phyloP scores from a whole-genome alignment of 257 asterid species.

The Mitragyna speciosa region DNA sequence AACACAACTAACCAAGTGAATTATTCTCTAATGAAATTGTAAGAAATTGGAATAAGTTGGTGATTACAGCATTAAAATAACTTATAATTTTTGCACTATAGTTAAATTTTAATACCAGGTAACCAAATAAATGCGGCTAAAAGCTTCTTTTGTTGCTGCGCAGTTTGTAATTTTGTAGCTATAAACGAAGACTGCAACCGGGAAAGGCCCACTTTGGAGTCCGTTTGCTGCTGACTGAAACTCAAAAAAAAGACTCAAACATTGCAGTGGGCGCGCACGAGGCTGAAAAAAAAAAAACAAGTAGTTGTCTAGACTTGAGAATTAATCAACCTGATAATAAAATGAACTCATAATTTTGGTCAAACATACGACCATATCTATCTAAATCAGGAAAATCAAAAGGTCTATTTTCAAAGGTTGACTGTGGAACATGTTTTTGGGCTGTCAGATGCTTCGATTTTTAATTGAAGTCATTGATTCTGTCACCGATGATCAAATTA shows the following conservation, averaged over 20 bases:
- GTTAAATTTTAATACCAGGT: background rate
- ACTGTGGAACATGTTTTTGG: slow-evolving; percentile 24
- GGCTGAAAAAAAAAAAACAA: background rate
- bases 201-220: background rate
- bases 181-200: background rate
- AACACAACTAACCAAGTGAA: background rate
- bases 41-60: background rate
- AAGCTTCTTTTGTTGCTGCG: background rate
- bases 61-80: background rate
- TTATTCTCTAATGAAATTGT: background rate
- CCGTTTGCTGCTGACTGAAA: background rate
- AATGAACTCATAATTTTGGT: background rate
- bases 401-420: slow-evolving; percentile 26
- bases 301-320: background rate
- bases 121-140: background rate
- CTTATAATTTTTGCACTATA: background rate
- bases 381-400: background rate
- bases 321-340: no score
- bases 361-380: slow-evolving; percentile 2
- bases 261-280: slow-evolving; percentile 13
- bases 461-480: background rate
- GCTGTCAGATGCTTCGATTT: background rate
- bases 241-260: background rate
- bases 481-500: background rate
- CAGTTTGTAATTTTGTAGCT: background rate